A percentile compares a stretch with the other conserved stretches of the same genome.
Conservation (phyloP, 257 asterid species). For the Gardenia jasminoides region DNA sequence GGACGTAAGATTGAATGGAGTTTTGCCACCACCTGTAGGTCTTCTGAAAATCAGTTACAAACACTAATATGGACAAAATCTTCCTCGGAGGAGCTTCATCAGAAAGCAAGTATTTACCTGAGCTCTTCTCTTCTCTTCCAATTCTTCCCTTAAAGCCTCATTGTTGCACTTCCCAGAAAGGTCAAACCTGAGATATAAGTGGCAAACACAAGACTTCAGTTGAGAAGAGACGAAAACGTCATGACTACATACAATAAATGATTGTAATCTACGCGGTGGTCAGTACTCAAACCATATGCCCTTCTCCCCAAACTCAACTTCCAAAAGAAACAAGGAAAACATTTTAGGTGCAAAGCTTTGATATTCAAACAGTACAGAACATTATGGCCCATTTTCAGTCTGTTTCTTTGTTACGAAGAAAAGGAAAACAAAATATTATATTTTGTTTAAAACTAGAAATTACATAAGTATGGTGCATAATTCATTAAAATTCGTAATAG, state of each 20-base stretch:
- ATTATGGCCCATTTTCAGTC: neutral
- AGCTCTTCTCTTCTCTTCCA: slow-evolving; percentile 80
- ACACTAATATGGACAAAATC: slow-evolving; percentile 12
- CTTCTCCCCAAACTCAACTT: neutral
- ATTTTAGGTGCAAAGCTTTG: neutral
- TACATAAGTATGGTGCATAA: neutral
- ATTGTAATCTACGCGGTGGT: neutral
- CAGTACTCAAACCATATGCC: neutral
- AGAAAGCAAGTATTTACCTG: slow-evolving; percentile 46
- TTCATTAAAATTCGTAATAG: neutral
- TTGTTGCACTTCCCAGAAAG: slow-evolving; percentile 74
- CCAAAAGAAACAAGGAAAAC: neutral
- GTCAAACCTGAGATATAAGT: slow-evolving; percentile 65
- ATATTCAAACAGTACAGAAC: neutral
- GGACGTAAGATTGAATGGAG: slow-evolving; percentile 95
- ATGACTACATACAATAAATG: neutral
- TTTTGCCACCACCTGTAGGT: slow-evolving; percentile 84
- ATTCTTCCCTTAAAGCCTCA: slow-evolving; percentile 66
- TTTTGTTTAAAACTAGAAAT: neutral
- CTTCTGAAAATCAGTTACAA: slow-evolving; percentile 10
- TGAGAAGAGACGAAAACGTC: neutral
- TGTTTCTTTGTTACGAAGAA: neutral
- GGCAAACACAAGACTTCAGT: slow-evolving; percentile 25
- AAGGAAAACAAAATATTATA: neutral
- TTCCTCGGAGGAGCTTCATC: slow-evolving; percentile 3